Evolutionary conservation across 164 flowering plant genomes (phyloP), one percentile per base, ranked within the genome.

Genomic region (Aristolochia californica): DNA sequence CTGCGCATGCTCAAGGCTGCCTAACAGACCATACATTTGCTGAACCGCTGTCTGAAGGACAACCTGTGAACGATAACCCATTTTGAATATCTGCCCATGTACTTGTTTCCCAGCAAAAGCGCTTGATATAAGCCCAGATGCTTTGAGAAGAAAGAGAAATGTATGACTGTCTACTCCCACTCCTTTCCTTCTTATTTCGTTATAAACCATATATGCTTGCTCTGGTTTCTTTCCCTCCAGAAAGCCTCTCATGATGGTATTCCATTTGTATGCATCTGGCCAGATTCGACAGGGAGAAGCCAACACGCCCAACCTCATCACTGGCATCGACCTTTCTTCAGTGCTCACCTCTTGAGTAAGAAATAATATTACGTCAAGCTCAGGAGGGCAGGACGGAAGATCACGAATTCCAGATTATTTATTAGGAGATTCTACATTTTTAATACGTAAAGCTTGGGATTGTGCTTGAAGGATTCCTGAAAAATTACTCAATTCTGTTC

Each of bases 251-350:
- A 74, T 67, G 24, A 77, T 48, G 11, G 65, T 61, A 67, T 72
- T 77, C 80, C 78, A 74, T 0, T 72, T 62, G 70, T 69, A 77
- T 16, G 69, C 58, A 57, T 74, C 63, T 0, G 67, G 72, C 22
- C 67, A 70, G 13, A 56, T 34, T 8, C 40, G 7, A 34, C 40
- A 7, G 1, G 10, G 0, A 34, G 40, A 34, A 34, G 40, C 5
- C 5, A 34, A 12, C 4, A 34, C 40, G 10, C 40, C 40, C 40
- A 7, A 34, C 0, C 40, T 34, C 40, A 34, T 34, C 40, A 28
- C 2, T 7, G 30, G 7, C 30, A 28, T 28, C 30, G 30, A 28
- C 30, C 30, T 28, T 28, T 7, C 30, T 28, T 28, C 7, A 7
- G 30, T 34, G 40, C 0, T 3, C 40, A 34, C 11, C 2, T 34